Conservation (phyloP, 805 yeast species). For the Saccharomyces kudriavzevii region DNA sequence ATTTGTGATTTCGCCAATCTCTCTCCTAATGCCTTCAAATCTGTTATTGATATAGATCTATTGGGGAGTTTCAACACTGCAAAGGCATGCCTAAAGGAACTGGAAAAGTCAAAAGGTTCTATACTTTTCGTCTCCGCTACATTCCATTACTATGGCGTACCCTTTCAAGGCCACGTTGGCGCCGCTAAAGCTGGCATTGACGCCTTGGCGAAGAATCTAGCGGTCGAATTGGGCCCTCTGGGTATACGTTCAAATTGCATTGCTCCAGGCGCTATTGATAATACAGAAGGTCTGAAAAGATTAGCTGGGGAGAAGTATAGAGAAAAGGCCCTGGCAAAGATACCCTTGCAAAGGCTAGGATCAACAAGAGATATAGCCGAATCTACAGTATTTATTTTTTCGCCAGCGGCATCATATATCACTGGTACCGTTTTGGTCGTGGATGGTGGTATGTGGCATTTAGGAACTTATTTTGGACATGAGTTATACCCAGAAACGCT, state of each 20-base stretch:
- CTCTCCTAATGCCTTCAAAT: conserved; percentile 78
- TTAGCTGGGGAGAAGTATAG: conserved; percentile 40
- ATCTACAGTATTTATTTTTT: conserved; percentile 74
- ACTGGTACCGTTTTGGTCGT: conserved; percentile 75
- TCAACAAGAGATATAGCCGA: conserved; percentile 74
- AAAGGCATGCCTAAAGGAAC: conserved; percentile 67
- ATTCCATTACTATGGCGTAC: conserved; percentile 80
- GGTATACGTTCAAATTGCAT: conserved; percentile 78
- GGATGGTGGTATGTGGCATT: conserved; percentile 89
- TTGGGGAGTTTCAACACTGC: conserved; percentile 85
- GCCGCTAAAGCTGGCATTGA: conserved; percentile 97
- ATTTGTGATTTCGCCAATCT: conserved; percentile 69
- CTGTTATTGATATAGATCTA: conserved; percentile 80
- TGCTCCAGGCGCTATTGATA: conserved; percentile 87
- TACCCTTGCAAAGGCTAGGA: conserved; percentile 60
- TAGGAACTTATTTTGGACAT: conserved; percentile 39
- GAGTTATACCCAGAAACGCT: conserved; percentile 40
- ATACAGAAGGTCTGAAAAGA: conserved; percentile 78
- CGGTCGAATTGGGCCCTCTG: conserved; percentile 85
- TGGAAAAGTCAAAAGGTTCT: conserved; percentile 59
- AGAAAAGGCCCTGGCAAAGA: conserved; percentile 35
- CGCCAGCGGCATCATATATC: conserved; percentile 71
- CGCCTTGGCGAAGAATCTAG: conserved; percentile 72
- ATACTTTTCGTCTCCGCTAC: conserved; percentile 81
- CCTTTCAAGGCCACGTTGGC: conserved; percentile 82